These are phyloP conservation scores for Candida saitoana DNA, from an alignment of 805 yeast species.

Conservation along the genomic window DNA sequence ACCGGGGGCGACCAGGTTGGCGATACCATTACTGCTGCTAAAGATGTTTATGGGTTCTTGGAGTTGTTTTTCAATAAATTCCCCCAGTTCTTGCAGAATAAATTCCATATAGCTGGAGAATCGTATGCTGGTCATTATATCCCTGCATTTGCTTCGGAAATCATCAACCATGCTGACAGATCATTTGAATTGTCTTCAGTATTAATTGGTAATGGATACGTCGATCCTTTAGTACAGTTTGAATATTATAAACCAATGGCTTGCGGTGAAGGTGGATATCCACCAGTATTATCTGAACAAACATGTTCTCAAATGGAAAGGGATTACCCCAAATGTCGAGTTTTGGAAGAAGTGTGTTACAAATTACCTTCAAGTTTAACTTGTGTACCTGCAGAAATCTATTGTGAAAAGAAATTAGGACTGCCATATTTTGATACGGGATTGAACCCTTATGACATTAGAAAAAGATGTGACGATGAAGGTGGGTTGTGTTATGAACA, in stretches of 20 bases:
- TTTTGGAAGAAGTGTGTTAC: conserved; percentile 29
- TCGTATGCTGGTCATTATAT: conserved; percentile 93
- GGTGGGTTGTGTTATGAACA: conserved; percentile 52
- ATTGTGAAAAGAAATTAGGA: conserved; percentile 25
- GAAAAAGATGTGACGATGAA: conserved; percentile 46
- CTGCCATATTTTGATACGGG: conserved; percentile 44
- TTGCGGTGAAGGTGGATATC: conserved; percentile 43
- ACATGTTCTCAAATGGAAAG: conserved; percentile 32
- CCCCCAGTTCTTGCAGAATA: conserved; percentile 58
- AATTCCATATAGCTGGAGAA: conserved; percentile 89
- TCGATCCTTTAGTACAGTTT: conserved; percentile 39
- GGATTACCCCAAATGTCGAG: conserved; percentile 32
- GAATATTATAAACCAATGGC: conserved; percentile 42
- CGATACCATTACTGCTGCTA: conserved; percentile 76
- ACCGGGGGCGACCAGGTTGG: conserved; percentile 58
- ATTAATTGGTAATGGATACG: conserved; percentile 43
- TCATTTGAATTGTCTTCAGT: conserved; percentile 36
- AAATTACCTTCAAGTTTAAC: conserved; percentile 26
- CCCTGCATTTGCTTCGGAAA: conserved; percentile 83
- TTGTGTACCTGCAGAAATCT: conserved; percentile 38
- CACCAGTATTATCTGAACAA: conserved; percentile 30
- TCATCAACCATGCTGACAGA: conserved; percentile 59
- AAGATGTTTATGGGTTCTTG: conserved; percentile 81
- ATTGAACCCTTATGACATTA: conserved; percentile 61
- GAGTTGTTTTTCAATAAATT: conserved; percentile 78